These are phyloP conservation scores for Boletus subparvulus DNA, from an alignment of 768 basidiomycete species.

Conservation along the genomic window DNA sequence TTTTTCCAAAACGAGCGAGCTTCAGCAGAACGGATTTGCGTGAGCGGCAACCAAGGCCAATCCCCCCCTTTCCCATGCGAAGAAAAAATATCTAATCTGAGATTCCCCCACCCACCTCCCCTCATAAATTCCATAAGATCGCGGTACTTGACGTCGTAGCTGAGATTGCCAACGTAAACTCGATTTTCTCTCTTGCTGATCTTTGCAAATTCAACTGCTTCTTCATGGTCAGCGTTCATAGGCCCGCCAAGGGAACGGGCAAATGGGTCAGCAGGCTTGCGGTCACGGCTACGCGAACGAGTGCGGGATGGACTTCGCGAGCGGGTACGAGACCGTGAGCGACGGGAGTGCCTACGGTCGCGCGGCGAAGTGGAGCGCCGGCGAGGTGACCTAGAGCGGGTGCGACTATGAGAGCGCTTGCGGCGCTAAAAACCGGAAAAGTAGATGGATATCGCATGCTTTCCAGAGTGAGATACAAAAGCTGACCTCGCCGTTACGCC, in stretches of 20 bases:
- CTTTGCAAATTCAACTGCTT: slow-evolving; percentile 94
- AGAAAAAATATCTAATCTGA: slow-evolving; percentile 55
- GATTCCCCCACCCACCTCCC: slow-evolving; percentile 97
- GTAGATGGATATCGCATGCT: background rate
- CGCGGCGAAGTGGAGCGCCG: slow-evolving; percentile 67
- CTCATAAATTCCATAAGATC: slow-evolving; percentile 99
- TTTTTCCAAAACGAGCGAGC: slow-evolving; percentile 35
- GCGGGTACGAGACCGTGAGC: slow-evolving; percentile 65
- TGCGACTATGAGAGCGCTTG: slow-evolving; percentile 65
- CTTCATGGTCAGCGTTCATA: slow-evolving; percentile 89
- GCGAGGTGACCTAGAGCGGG: slow-evolving; percentile 64
- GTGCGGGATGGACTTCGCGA: slow-evolving; percentile 51
- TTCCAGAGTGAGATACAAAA: background rate
- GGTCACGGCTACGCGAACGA: slow-evolving; percentile 56
- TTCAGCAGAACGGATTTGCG: slow-evolving; percentile 36
- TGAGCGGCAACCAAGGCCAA: slow-evolving; percentile 28
- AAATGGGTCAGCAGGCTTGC: slow-evolving; percentile 62
- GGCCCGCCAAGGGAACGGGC: slow-evolving; percentile 82
- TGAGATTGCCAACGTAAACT: slow-evolving; percentile 98
- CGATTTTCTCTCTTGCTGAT: slow-evolving; percentile 97
- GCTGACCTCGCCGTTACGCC: slow-evolving; percentile 71
- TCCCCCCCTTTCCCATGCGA: slow-evolving; percentile 37
- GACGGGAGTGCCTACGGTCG: slow-evolving; percentile 52
- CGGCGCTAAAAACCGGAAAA: slow-evolving; percentile 46
- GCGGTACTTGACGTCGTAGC: slow-evolving; percentile 97